A percentile compares a stretch with the other conserved stretches of the same genome.
phyloP scores from a whole-genome alignment of 495 filamentous ascomycete genomes.

The Penicillium robsamsonii region DNA sequence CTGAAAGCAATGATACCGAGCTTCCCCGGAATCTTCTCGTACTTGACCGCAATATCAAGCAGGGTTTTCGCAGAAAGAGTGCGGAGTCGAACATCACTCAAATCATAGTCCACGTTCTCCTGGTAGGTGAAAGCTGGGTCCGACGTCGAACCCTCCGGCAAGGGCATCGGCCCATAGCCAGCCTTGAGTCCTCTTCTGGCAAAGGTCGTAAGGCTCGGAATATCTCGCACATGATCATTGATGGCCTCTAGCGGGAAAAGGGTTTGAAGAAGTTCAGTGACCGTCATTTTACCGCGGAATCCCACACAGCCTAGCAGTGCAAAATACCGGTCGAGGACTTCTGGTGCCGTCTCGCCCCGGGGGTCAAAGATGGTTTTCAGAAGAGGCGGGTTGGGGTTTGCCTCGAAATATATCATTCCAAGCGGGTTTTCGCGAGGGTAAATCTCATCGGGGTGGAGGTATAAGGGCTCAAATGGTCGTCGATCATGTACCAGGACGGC shows the following conservation, averaged over 20 bases:
- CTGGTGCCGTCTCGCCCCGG: conserved; percentile 4
- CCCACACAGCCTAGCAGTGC: conserved; percentile 24
- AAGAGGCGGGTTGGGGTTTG: conserved; percentile 25
- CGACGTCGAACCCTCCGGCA: conserved; percentile 9
- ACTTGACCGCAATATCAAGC: conserved; percentile 37
- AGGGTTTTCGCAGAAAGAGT: conserved; percentile 21
- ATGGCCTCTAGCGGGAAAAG: conserved; percentile 27
- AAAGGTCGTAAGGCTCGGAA: conserved; percentile 34
- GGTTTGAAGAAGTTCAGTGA: conserved; percentile 25
- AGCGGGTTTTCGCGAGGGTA: conserved; percentile 42
- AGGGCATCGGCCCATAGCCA: conserved; percentile 24
- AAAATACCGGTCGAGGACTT: conserved; percentile 25
- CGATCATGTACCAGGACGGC: conserved; percentile 61
- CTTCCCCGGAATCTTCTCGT: conserved; percentile 20
- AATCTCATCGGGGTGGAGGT: conserved; percentile 52
- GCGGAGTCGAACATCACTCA: conserved; percentile 29
- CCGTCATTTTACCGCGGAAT: conserved; percentile 19
- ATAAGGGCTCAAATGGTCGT: conserved; percentile 57
- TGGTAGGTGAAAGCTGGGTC: conserved; percentile 31
- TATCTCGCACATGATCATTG: conserved; percentile 32
- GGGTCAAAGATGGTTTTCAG: conserved; percentile 19
- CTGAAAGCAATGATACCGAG: conserved; percentile 24
- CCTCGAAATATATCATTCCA: conserved; percentile 39
- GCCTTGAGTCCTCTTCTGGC: conserved; percentile 34
- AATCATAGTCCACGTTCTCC: conserved; percentile 40